Evolutionary conservation across 2,329 filamentous ascomycete genomes (phyloP), one percentile per base, ranked within the genome.

Genomic region (Bipolaris cookei): DNA sequence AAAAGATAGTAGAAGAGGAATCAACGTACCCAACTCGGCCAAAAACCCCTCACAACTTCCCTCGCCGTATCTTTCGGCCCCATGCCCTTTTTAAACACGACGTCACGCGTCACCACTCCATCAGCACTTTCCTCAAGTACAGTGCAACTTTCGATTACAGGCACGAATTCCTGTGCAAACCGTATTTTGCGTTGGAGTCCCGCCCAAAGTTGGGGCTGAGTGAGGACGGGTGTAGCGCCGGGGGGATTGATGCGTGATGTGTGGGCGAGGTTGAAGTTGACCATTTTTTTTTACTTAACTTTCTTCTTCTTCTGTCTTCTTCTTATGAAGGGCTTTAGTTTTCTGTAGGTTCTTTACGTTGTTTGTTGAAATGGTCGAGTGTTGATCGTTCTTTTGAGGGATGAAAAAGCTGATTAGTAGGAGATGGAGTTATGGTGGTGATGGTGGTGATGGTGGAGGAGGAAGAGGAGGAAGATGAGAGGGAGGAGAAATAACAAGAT

Each of bases 111-210:
- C 8, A 78, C 69, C 1, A 69, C 65, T 3, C 39, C 55, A 42
- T 73, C 74, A 7, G 67, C 65, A 16, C 74, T 70, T 32, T 81
- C 80, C 14, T 70, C 62, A 0, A 81, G 42, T 0, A 82, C 77
- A 23, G 75, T 68, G 59, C 76, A 80, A n/a, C 56, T 64, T 10
- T 64, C 63, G 54, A 82, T 82, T 2, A 78, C 72, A 0, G 78
- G 74, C 0, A 82, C 78, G 59, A 82, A 83, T 52, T 80, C 78
- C 39, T 81, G 71, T 5, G 79, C 77, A 54, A 74, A 70, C 4
- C 78, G 76, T 60, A 81, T 78, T 66, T 82, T 82, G 58, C 76
- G 72, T 56, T 80, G 76, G 11, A 83, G 74, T 13, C 79, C 80
- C 4, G 71, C 67, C 78, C 79, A 82, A 58, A 81, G 60, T 59